These are phyloP conservation scores for Asterella californica DNA, from an alignment of 225 moss, liverwort and hornwort genomes.

Conservation along the genomic window DNA sequence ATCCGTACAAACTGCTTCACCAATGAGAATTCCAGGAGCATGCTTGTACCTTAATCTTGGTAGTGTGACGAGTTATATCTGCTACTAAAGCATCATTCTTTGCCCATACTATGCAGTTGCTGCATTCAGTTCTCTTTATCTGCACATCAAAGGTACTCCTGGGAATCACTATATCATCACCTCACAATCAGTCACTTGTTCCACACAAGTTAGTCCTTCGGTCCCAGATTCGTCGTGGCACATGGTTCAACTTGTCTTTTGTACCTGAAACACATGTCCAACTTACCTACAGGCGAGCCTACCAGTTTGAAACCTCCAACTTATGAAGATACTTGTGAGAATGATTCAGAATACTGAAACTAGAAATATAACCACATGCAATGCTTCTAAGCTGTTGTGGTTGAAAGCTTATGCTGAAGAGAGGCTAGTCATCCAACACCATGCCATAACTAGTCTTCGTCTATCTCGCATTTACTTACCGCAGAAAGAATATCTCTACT, in stretches of 20 bases:
- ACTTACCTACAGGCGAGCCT: too few species aligned
- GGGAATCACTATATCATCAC: not conserved
- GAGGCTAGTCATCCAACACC: not conserved
- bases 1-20: not conserved
- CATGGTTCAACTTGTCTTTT: not conserved
- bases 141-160: slow-evolving; percentile 23
- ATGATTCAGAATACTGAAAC: not conserved
- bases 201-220: not conserved
- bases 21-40: not conserved
- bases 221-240: not conserved
- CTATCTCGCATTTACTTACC: slow-evolving; percentile 33
- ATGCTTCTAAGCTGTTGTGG: too few species aligned
- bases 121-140: slow-evolving; percentile 64
- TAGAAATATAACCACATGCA: not conserved
- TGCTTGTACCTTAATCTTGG: slow-evolving; percentile 24
- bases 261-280: not conserved
- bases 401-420: not conserved
- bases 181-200: not conserved
- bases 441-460: not conserved
- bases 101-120: slow-evolving; percentile 81
- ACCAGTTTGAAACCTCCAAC: not conserved
- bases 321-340: not conserved
- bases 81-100: slow-evolving; percentile 72
- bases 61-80: slow-evolving; percentile 32
- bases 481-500: slow-evolving; percentile 61